These are phyloP conservation scores for Heterobasidion irregulare DNA, from an alignment of 1,284 basidiomycete genomes.

Conservation along the genomic window DNA sequence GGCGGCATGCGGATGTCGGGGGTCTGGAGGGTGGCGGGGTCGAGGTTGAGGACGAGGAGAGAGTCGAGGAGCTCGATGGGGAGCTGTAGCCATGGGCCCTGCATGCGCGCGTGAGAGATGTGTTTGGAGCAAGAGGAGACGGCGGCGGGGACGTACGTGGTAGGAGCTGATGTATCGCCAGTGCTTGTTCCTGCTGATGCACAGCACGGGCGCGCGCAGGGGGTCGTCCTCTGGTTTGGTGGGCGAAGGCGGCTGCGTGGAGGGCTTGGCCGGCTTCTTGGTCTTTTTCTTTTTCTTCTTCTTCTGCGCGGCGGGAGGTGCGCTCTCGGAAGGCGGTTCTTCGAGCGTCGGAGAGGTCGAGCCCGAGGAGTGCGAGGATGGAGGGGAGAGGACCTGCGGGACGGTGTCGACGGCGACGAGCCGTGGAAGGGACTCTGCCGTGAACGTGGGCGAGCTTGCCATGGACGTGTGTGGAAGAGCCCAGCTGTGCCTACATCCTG, in stretches of 20 bases:
- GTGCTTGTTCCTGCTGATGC: constrained; percentile 80
- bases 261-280: constrained; percentile 60
- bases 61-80: constrained; percentile 75
- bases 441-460: not conserved
- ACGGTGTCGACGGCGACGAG: not conserved
- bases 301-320: constrained; percentile 1
- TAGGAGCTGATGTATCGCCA: constrained; percentile 85
- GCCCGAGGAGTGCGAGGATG: not conserved
- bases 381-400: not conserved
- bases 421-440: not conserved
- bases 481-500: too few species aligned
- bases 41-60: constrained; percentile 65
- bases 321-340: not conserved
- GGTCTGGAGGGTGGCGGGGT: constrained; percentile 52
- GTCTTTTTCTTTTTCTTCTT: constrained; percentile 57
- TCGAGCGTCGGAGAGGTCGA: not conserved
- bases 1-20: constrained; percentile 33
- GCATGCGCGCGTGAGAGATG: not conserved
- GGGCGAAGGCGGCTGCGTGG: constrained; percentile 22
- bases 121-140: too few species aligned
- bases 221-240: constrained; percentile 21
- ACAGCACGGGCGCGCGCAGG: constrained; percentile 49
- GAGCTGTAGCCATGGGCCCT: constrained; percentile 86
- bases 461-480: not conserved
- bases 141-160: constrained; percentile 43